Conservation (phyloP, 768 basidiomycete species). For the Leccinum barrowsii region DNA sequence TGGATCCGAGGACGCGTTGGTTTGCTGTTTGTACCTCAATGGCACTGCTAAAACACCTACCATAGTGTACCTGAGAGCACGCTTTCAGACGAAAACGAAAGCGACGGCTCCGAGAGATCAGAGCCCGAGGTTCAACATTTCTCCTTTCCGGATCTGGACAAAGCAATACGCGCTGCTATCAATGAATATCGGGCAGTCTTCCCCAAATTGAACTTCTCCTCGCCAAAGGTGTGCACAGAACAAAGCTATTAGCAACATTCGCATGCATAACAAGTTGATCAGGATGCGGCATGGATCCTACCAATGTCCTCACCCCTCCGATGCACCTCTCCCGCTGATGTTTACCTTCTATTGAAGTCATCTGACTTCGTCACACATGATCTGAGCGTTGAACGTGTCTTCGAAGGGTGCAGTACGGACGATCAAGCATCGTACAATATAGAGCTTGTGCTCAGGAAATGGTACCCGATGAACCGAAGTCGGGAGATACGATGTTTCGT, state of each 20-base stretch:
- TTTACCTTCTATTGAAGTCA: constrained; percentile 89
- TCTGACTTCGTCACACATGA: constrained; percentile 89
- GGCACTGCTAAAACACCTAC: not conserved
- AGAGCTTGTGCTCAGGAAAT: constrained; percentile 87
- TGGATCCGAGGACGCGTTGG: constrained; percentile 76
- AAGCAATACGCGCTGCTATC: constrained; percentile 62
- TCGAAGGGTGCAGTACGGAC: constrained; percentile 53
- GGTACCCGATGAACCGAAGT: constrained; percentile 81
- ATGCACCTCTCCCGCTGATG: constrained; percentile 84
- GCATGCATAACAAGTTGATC: constrained; percentile 1
- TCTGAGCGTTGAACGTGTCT: constrained; percentile 55
- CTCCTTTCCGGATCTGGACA: constrained; percentile 82
- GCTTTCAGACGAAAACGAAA: constrained; percentile 56
- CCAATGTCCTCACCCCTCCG: constrained; percentile 80
- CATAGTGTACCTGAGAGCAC: constrained; percentile 50
- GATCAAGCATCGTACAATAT: constrained; percentile 46
- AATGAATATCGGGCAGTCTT: constrained; percentile 78
- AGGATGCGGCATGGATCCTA: constrained; percentile 93
- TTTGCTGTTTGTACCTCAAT: constrained; percentile 11
- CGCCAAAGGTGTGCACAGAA: constrained; percentile 65
- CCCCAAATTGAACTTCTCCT: constrained; percentile 94
- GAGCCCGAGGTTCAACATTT: constrained; percentile 39
- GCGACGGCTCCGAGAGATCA: constrained; percentile 34
- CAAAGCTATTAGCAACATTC: not conserved
- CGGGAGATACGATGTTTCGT: constrained; percentile 93